phyloP scores from a whole-genome alignment of 441 rosid species.

The Melastoma candidum region DNA sequence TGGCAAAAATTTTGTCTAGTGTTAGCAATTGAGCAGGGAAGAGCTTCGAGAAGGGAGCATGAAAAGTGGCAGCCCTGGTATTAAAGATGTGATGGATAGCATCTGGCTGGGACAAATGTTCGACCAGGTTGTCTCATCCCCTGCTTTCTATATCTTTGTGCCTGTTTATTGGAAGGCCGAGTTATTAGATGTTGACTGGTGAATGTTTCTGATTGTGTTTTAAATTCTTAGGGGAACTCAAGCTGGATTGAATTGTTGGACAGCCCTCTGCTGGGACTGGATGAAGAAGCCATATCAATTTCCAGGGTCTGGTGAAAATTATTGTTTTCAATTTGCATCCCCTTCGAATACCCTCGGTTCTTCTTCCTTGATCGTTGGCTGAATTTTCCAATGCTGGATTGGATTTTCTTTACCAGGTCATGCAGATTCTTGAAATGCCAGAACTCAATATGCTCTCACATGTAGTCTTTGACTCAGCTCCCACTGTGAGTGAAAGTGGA shows the following conservation, averaged over 20 bases:
- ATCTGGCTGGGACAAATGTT: constrained; percentile 11
- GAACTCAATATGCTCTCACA: constrained; percentile 7
- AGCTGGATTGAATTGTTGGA: constrained; percentile 9
- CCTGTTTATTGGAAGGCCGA: not conserved
- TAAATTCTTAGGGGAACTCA: constrained; percentile 10
- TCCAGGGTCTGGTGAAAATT: constrained; percentile 3
- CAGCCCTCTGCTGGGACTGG: constrained; percentile 11
- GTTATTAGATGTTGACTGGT: too few species aligned
- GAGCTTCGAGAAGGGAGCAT: not conserved
- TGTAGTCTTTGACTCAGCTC: constrained; percentile 10
- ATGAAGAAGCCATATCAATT: constrained; percentile 10
- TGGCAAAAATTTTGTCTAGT: not conserved
- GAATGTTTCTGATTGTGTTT: not conserved
- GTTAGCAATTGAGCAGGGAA: constrained; percentile 7
- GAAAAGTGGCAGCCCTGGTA: not conserved
- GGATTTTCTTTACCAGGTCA: constrained; percentile 1
- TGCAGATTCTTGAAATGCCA: constrained; percentile 10
- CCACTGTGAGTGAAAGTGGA: constrained; percentile 8
- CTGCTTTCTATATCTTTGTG: not conserved
- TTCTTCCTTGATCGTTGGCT: not conserved
- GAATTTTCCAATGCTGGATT: not conserved
- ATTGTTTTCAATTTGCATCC: too few species aligned
- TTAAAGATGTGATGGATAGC: constrained; percentile 12
- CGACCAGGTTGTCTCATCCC: constrained; percentile 5
- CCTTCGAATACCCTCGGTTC: too few species aligned